Evolutionary conservation across 805 yeast species (phyloP).

Genomic region (Wickerhamomyces chaumierensis): DNA sequence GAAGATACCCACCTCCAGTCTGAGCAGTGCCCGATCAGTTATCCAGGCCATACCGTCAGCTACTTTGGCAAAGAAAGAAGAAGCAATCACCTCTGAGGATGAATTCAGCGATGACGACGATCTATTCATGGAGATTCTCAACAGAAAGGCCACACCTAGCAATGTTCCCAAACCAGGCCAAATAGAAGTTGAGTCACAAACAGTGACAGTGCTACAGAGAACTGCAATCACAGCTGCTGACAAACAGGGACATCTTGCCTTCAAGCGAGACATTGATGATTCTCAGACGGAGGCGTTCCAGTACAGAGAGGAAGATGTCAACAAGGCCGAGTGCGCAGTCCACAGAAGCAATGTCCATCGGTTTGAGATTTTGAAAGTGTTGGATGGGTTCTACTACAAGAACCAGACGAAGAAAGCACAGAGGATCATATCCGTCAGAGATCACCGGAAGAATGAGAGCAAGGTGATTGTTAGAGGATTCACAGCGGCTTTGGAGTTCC

Average conservation of each 20-base stretch:
- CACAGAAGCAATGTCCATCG: slow-evolving; percentile 35
- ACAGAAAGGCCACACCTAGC: no score
- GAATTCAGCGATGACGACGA: slow-evolving; percentile 13
- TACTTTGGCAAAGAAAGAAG: no score
- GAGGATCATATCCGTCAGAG: slow-evolving; percentile 40
- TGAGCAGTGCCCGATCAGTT: no score
- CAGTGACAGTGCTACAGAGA: neutral
- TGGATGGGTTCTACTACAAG: slow-evolving; percentile 21
- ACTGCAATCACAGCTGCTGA: slow-evolving; percentile 10
- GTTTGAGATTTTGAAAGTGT: slow-evolving; percentile 29
- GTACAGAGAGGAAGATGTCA: slow-evolving; percentile 4
- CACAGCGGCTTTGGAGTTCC: slow-evolving; percentile 40
- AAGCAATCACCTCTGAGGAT: no score
- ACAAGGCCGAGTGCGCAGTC: slow-evolving; percentile 32
- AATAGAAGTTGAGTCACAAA: slow-evolving; percentile 2
- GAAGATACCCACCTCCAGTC: no score
- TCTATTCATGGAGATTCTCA: slow-evolving; percentile 7
- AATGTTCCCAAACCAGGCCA: no score
- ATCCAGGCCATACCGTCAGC: no score
- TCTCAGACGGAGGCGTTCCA: slow-evolving; percentile 7
- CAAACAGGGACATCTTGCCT: slow-evolving; percentile 11
- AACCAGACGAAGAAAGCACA: slow-evolving; percentile 28
- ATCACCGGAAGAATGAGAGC: slow-evolving; percentile 20
- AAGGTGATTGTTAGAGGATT: slow-evolving; percentile 51
- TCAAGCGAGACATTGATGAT: slow-evolving; percentile 16